Evolutionary conservation across 78 protist genomes (phyloP), one percentile per base, ranked within the genome.

Genomic region (Thecamonas trahens): DNA sequence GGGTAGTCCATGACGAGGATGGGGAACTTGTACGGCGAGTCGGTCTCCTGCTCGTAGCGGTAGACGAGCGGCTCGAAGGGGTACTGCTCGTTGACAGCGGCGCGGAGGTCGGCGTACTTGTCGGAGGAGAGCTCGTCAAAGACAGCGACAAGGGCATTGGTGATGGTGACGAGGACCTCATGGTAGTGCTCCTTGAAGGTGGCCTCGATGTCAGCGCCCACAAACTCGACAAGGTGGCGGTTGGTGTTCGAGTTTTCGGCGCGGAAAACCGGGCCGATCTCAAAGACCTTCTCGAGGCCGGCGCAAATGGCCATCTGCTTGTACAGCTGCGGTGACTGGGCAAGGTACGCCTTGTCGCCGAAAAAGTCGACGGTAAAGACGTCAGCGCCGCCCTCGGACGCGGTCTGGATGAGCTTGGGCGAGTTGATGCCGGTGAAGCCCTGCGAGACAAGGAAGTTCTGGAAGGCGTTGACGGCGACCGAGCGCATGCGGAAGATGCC

Each of bases 121-220:
- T 49, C 72, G 52, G 67, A 7, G 62, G 2, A 3, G 50, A 13
- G 54, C 9, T 47, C 6, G 38, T 1, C 6, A 3, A 60, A 3
- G 49, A 1, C n/a, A 18, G 31, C 2, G 29, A 29, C 8, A 38
- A 31, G 45, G 64, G 11, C 24, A 5, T 1, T 7, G 58, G 1
- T 3, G 1, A 2, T 49, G 37, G 6, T n/a, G 14, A 0, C 22
- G 47, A 58, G 52, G 39, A 88, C 95, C 77, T 94, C 98, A 67
- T 76, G 80, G 80, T 91, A 94, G 82, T 90, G 94, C 60, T 90
- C 91, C 50, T 81, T 50, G 79, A 95, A 77, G 24, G 66, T 88
- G 99, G 95, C 95, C 70, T 98, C 99, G 35, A 98, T 20, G 89
- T 98, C 99, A 39, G 96, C 86, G 32, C 99, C 99, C 37, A 77